A percentile compares a stretch with the other conserved stretches of the same genome.
phyloP scores from a whole-genome alignment of 805 yeast species.

The Schwanniomyces sp. region DNA sequence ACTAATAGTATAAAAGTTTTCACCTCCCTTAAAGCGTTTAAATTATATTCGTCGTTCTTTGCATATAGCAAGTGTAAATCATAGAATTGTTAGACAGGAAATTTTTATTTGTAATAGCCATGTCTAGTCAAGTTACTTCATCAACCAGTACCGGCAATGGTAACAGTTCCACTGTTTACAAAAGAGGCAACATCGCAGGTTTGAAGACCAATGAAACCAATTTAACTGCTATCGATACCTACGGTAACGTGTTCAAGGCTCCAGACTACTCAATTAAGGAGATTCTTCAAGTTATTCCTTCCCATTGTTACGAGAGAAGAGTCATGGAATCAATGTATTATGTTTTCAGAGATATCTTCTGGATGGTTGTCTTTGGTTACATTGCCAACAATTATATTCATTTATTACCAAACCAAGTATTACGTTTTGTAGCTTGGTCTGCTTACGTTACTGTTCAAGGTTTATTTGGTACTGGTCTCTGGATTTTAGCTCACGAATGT shows the following conservation, averaged over 20 bases:
- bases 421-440: slow-evolving; percentile 61
- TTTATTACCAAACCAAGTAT: slow-evolving; percentile 36
- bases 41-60: not conserved
- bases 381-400: slow-evolving; percentile 57
- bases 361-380: slow-evolving; percentile 49
- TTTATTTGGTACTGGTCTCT: slow-evolving; percentile 70
- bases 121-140: slow-evolving; percentile 8
- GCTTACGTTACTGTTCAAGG: slow-evolving; percentile 57
- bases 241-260: slow-evolving; percentile 66
- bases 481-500: slow-evolving; percentile 91
- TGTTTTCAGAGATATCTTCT: slow-evolving; percentile 64
- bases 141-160: not conserved
- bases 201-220: slow-evolving; percentile 27
- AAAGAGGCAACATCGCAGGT: slow-evolving; percentile 43
- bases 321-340: slow-evolving; percentile 55
- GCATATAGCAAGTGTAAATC: not conserved
- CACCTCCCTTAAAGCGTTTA: not conserved
- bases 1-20: not conserved
- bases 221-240: slow-evolving; percentile 53
- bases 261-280: slow-evolving; percentile 80
- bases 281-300: slow-evolving; percentile 68
- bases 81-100: not conserved
- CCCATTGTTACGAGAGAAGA: slow-evolving; percentile 70
- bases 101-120: not conserved
- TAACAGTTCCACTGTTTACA: slow-evolving; percentile 8